Conservation (phyloP, 768 basidiomycete species). For the Leccinum uliginosum region DNA sequence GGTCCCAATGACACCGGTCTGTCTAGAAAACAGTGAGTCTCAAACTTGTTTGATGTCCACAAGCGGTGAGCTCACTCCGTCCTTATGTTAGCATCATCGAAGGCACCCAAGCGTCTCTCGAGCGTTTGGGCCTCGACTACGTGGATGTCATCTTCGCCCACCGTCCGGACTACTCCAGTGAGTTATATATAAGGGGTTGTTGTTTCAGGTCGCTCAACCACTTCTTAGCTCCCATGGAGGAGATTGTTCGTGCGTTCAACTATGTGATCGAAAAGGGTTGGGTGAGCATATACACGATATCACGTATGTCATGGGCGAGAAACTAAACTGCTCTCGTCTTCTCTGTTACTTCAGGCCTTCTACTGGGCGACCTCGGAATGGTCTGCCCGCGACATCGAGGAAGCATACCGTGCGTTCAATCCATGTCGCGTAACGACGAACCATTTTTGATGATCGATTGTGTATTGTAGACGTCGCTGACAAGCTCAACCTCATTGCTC, state of each 20-base stretch:
- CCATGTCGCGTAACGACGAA: not conserved
- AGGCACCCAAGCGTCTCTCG: constrained; percentile 46
- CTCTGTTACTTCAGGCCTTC: constrained; percentile 26
- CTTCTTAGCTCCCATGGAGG: constrained; percentile 41
- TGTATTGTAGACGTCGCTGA: constrained; percentile 40
- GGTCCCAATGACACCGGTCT: constrained; percentile 42
- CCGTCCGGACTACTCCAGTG: constrained; percentile 34
- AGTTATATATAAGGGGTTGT: not conserved
- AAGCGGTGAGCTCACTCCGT: not conserved
- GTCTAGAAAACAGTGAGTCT: constrained; percentile 30
- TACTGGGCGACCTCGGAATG: constrained; percentile 56
- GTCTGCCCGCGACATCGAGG: constrained; percentile 47
- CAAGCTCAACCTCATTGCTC: constrained; percentile 45
- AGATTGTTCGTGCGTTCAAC: constrained; percentile 58
- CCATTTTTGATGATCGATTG: not conserved
- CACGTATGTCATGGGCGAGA: not conserved
- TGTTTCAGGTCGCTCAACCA: not conserved
- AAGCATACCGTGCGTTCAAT: constrained; percentile 33
- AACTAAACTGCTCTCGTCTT: not conserved
- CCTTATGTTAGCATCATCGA: constrained; percentile 45
- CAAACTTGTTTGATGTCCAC: not conserved
- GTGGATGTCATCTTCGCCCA: constrained; percentile 50
- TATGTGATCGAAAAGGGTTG: constrained; percentile 47
- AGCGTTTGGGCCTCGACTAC: constrained; percentile 51
- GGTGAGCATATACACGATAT: constrained; percentile 20